These are phyloP conservation scores for Brassica cretica DNA, from an alignment of 345 rosid species.

Conservation along the genomic window DNA sequence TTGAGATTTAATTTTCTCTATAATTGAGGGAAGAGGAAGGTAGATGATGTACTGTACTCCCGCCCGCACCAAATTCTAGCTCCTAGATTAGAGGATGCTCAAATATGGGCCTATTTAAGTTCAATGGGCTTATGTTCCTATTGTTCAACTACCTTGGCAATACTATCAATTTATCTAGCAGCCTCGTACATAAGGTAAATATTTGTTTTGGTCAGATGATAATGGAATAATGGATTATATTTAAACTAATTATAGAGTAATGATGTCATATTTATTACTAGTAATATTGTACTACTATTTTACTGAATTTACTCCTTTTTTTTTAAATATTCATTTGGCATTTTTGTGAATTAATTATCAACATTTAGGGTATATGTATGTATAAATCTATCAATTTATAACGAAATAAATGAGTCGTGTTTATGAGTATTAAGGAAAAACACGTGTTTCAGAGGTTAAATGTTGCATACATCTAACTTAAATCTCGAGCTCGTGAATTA, in stretches of 20 bases:
- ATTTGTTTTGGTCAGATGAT: not conserved
- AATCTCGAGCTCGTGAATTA: not conserved
- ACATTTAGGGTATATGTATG: too few relatives aligned
- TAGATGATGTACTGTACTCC: conserved; percentile 5
- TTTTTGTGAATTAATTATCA: too few relatives aligned
- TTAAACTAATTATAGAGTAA: not conserved
- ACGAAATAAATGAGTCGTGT: not conserved
- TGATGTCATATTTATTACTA: not conserved
- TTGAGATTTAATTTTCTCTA: not conserved
- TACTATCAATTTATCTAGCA: not conserved
- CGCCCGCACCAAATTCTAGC: conserved; percentile 13
- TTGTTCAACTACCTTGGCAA: not conserved
- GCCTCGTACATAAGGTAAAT: not conserved
- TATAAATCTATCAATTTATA: too few relatives aligned
- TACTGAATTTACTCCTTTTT: too few relatives aligned
- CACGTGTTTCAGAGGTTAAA: not conserved
- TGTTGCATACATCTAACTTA: too few relatives aligned
- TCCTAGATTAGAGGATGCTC: not conserved
- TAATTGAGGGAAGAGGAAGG: not conserved
- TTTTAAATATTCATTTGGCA: too few relatives aligned
- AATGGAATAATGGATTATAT: not conserved
- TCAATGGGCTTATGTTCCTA: conserved; percentile 3
- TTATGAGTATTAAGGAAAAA: not conserved
- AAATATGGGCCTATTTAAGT: not conserved
- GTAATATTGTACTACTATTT: not conserved